Conservation (phyloP, 2,329 filamentous ascomycete genomes). For the Pseudofabraea citricarpa region DNA sequence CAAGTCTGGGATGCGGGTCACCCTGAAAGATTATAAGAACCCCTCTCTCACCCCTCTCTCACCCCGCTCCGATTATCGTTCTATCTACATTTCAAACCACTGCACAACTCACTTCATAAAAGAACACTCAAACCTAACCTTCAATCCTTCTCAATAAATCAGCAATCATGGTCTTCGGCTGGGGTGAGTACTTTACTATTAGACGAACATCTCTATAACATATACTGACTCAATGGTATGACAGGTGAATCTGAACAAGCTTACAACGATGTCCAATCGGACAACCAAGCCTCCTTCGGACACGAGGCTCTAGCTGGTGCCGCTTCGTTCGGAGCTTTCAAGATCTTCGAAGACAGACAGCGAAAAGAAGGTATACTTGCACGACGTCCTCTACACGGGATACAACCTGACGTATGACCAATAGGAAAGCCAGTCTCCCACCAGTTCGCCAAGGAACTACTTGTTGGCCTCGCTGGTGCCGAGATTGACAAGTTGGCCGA, state of each 20-base stretch:
- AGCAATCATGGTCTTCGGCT: slow-evolving; percentile 24
- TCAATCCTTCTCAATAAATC: slow-evolving; percentile 9
- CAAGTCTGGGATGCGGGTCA: background rate
- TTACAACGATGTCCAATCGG: slow-evolving; percentile 39
- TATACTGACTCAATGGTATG: background rate
- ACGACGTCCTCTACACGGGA: background rate
- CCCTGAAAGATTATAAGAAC: slow-evolving; percentile 5
- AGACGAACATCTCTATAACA: background rate
- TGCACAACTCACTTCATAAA: background rate
- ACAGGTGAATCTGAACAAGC: slow-evolving; percentile 37
- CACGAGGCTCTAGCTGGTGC: slow-evolving; percentile 74
- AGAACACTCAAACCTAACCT: background rate
- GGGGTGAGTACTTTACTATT: slow-evolving; percentile 13
- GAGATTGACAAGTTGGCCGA: slow-evolving; percentile 74
- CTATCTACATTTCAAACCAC: background rate
- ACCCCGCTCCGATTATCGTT: background rate
- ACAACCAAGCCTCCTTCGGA: slow-evolving; percentile 56
- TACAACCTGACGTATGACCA: background rate
- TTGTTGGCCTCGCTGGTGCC: slow-evolving; percentile 67
- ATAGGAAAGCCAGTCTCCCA: slow-evolving; percentile 67
- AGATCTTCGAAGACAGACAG: slow-evolving; percentile 73
- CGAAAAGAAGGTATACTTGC: slow-evolving; percentile 54
- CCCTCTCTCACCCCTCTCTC: slow-evolving; percentile 2
- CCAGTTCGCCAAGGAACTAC: slow-evolving; percentile 70
- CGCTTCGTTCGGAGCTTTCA: slow-evolving; percentile 75